Evolutionary conservation across 257 asterid species (phyloP), one percentile per base, ranked within the genome.

Genomic region (Cruciata laevipes): DNA sequence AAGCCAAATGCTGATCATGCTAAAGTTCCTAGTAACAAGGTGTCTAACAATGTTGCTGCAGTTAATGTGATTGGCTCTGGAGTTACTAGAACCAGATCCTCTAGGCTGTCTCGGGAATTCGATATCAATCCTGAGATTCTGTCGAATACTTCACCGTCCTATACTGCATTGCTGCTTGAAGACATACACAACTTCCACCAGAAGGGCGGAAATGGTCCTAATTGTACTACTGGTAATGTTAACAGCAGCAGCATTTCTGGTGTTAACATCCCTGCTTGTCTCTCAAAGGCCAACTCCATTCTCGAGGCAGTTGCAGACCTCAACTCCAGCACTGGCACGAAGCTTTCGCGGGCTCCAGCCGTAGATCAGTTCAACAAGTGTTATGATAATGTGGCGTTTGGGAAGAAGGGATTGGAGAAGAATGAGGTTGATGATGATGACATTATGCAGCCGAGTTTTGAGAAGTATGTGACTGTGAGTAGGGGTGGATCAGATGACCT

Each of bases 241-340:
- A 47, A 47, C 21, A 47, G 55, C 20, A 47, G 55, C 51, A 42
- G 20, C 73, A 67, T 61, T 20, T 37, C 77, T 37, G 33, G 82
- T 1, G 80, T 87, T 58, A 51, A 88, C 32, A 80, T 90, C 73
- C 99, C 99, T 6, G 76, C 88, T 31, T 94, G 99, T 70, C 81
- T 94, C 47, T 80, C 90, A 8, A 94, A 94, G 68, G 99, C 98
- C 44, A 79, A 90, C 75, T 88, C 96, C 30, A 94, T 94, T 65
- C 91, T 90, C 44, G 98, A 94, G 67, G 99, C 99, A 51, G 97
- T 94, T 27, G 99, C 97, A 7, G 97, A 94, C 70, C 92, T 94
- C 56, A 94, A 94, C 81, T 94, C 97, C 74, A 84, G 75, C 82
- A 75, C 86, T 35, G 85, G 81, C 47, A 76, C 74, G 49, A 77